These are phyloP conservation scores for Climacium dendroides DNA, from an alignment of 225 moss, liverwort and hornwort genomes.

Conservation along the genomic window DNA sequence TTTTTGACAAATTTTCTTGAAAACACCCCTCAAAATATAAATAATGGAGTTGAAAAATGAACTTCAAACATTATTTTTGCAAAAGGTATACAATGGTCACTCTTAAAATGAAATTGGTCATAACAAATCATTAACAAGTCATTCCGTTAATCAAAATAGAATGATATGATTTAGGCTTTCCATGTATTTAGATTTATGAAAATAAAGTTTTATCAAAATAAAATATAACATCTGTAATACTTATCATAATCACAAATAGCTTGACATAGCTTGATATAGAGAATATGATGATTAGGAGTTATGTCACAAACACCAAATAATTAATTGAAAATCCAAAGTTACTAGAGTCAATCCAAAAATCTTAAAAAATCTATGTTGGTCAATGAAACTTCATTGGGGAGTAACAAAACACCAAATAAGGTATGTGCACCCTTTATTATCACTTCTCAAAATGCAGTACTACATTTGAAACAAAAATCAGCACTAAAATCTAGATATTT, in stretches of 20 bases:
- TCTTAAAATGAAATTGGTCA: neutral
- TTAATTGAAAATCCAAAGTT: neutral
- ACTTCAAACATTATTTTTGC: neutral
- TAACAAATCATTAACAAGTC: neutral
- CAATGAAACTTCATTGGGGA: rapidly evolving
- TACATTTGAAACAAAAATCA: neutral
- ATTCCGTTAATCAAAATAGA: neutral
- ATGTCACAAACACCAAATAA: rapidly evolving
- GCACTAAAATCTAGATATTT: neutral
- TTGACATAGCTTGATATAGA: rapidly evolving
- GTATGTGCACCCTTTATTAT: neutral
- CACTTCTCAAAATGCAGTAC: rapidly evolving
- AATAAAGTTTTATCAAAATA: no score
- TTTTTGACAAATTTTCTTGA: neutral
- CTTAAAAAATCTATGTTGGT: neutral
- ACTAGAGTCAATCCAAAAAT: neutral
- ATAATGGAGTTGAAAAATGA: neutral
- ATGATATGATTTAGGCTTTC: no score
- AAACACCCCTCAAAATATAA: rapidly evolving
- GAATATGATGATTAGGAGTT: neutral
- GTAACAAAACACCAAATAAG: neutral
- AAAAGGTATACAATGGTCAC: neutral
- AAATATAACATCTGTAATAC: neutral
- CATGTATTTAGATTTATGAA: no score
- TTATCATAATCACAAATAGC: neutral